A percentile compares a stretch with the other conserved stretches of the same genome.
These are phyloP conservation scores for Aspergillus steynii DNA, from an alignment of 495 filamentous ascomycete species.

Conservation along the genomic window DNA sequence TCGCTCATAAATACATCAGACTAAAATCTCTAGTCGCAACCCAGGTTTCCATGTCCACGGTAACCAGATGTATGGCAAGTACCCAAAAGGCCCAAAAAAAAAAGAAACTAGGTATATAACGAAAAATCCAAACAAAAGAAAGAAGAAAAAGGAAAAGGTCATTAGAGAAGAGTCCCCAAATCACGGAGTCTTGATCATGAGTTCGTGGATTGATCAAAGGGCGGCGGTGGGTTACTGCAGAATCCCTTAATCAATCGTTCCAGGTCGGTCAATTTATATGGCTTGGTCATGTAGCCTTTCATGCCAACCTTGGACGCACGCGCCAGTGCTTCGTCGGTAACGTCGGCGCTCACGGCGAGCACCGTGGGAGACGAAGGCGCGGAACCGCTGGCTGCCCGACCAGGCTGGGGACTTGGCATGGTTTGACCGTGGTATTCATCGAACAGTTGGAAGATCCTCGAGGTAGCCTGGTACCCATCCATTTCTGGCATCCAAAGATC, in stretches of 20 bases:
- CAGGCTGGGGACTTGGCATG: conserved; percentile 8
- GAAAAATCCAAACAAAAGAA: conserved; percentile 8
- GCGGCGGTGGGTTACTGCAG: conserved; percentile 36
- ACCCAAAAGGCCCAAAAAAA: conserved; percentile 1
- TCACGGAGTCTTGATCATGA: conserved; percentile 17
- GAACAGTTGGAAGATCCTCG: conserved; percentile 60
- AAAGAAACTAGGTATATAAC: conserved; percentile 8
- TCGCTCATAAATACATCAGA: conserved; percentile 11
- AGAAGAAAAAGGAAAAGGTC: conserved; percentile 6
- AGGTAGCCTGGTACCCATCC: conserved; percentile 78
- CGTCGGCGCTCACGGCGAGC: conserved; percentile 76
- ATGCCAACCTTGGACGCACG: conserved; percentile 69
- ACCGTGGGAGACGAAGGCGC: conserved; percentile 44
- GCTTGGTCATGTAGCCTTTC: conserved; percentile 77
- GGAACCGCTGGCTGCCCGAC: not conserved
- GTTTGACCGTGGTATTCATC: conserved; percentile 31
- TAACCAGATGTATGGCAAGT: not conserved
- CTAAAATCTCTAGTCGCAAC: not conserved
- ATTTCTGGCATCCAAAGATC: conserved; percentile 86
- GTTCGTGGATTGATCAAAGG: conserved; percentile 20
- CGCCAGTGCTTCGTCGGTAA: conserved; percentile 65
- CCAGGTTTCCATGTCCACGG: conserved; percentile 1
- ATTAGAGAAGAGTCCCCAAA: conserved; percentile 3
- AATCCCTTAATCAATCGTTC: conserved; percentile 67
- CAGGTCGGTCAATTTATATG: conserved; percentile 71